Base-by-base conservation (phyloP, 2,329 filamentous ascomycete genomes). In the Monilinia vaccinii-corymbosi region DNA sequence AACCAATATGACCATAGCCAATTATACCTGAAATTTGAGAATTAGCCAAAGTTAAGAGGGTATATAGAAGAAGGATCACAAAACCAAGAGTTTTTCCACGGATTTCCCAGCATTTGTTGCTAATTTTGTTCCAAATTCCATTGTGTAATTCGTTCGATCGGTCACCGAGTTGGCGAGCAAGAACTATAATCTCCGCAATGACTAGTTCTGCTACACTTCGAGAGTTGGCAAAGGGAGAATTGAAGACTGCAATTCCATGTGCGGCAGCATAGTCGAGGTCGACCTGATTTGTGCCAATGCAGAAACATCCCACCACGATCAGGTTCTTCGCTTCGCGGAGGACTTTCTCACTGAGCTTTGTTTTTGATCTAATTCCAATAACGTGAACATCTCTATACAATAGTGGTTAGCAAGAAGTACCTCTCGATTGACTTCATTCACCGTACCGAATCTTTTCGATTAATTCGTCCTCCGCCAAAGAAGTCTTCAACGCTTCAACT, bases 101-200 rank as follows among this genome's bases (percentile, higher is more conserved):
- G 69, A 97, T 91, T 75, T 99, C 94, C 94, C 94, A 97, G 81
- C 94, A 99, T 72, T 89, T 92, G 70, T 83, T 82, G 78, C 91
- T 96, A 71, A 97, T 92, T 79, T 99, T 99, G 76, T 97, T 97
- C 94, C 94, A 99, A 47, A 85, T 91, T 60, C 94, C 94, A 60
- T 83, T 83, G 79, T 99, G 94, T 82, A 99, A 85, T 77, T 99
- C 94, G 70, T 84, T 91, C 64, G 90, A 96, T 68, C 94, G 89
- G 75, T 99, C 94, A 64, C 90, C 87, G 38, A 99, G 81, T 76
- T 99, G 94, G 62, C 94, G 87, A 25, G 94, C 94, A 58, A 99
- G 85, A 44, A 81, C 79, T 70, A 99, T 97, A 71, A 99, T 92
- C 76, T 97, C 93, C 58, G 81, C 88, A 72, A 99, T 97, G 68